Evolutionary conservation across 768 basidiomycete species (phyloP).

Genomic region (Lentinula sp.): DNA sequence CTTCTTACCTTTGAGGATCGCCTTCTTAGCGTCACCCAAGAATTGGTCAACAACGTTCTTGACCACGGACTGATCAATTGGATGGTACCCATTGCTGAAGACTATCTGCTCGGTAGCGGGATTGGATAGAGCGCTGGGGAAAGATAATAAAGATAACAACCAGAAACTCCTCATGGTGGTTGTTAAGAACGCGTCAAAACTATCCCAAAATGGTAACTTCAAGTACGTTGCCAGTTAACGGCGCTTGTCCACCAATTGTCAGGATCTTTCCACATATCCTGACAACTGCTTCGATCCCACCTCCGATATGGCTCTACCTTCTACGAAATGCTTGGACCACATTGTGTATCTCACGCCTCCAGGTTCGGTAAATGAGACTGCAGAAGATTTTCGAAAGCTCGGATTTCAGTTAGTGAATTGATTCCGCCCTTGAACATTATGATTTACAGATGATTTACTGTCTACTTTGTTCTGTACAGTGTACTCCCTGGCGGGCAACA

Average conservation of each 20-base stretch:
- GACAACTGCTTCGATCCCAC: too few relatives aligned
- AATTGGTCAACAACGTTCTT: conserved; percentile 22
- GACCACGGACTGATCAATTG: conserved; percentile 9
- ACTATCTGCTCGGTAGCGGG: conserved; percentile 38
- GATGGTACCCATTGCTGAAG: conserved; percentile 23
- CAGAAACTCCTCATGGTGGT: conserved; percentile 33
- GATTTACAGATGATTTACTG: neutral
- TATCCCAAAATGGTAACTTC: neutral
- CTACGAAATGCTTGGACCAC: conserved; percentile 43
- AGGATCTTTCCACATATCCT: too few relatives aligned
- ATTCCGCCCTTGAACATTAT: neutral
- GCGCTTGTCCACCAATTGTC: neutral
- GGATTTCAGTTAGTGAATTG: conserved; percentile 54
- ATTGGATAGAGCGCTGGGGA: conserved; percentile 27
- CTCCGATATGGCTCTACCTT: neutral
- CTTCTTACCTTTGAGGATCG: conserved; percentile 36
- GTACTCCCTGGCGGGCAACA: conserved; percentile 66
- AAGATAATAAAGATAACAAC: conserved; percentile 28
- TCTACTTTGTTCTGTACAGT: conserved; percentile 25
- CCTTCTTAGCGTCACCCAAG: conserved; percentile 36
- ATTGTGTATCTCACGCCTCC: conserved; percentile 70
- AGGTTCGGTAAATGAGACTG: conserved; percentile 42
- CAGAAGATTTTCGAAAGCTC: conserved; percentile 47
- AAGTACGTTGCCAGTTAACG: neutral
- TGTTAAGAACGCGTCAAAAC: neutral